phyloP scores from a whole-genome alignment of 768 basidiomycete genomes.

The Lentinula guzmanii region DNA sequence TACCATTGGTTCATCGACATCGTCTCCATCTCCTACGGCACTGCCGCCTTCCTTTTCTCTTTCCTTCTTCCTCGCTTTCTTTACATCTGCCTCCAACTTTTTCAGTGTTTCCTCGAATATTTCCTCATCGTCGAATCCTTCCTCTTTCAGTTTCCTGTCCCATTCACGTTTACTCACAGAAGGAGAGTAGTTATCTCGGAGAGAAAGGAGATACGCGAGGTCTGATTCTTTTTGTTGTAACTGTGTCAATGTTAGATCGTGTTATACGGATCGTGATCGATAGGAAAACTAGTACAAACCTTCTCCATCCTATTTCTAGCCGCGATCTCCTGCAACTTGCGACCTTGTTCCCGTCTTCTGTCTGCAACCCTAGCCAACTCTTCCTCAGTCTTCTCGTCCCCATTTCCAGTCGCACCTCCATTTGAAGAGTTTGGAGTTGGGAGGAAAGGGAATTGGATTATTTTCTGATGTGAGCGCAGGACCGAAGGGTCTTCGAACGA shows the following conservation, averaged over 20 bases:
- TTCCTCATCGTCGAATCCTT: conserved; percentile 75
- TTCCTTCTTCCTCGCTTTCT: conserved; percentile 78
- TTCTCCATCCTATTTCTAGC: conserved; percentile 83
- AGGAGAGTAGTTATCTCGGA: conserved; percentile 42
- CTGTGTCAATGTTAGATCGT: conserved; percentile 25
- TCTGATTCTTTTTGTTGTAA: conserved; percentile 73
- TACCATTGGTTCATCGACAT: conserved; percentile 49
- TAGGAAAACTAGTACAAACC: conserved; percentile 28
- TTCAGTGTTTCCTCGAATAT: conserved; percentile 79
- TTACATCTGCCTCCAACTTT: conserved; percentile 75
- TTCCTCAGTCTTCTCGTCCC: conserved; percentile 88
- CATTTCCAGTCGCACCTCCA: conserved; percentile 17
- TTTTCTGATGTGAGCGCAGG: conserved; percentile 58
- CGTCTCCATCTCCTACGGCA: conserved; percentile 40
- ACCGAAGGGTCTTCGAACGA: conserved; percentile 59
- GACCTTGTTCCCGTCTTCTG: conserved; percentile 79
- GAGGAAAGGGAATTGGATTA: conserved; percentile 86
- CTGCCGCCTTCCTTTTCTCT: neutral
- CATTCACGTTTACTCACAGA: conserved; percentile 39
- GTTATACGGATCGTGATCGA: neutral
- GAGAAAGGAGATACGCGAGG: conserved; percentile 52
- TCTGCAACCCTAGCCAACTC: conserved; percentile 76
- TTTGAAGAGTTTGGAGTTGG: conserved; percentile 22
- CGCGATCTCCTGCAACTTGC: conserved; percentile 86
- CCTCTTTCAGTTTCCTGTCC: conserved; percentile 61